Percentiles rank a stretch among this genome's conserved stretches.
phyloP scores from a whole-genome alignment of 495 filamentous ascomycete genomes.

The Immersiella caudata region DNA sequence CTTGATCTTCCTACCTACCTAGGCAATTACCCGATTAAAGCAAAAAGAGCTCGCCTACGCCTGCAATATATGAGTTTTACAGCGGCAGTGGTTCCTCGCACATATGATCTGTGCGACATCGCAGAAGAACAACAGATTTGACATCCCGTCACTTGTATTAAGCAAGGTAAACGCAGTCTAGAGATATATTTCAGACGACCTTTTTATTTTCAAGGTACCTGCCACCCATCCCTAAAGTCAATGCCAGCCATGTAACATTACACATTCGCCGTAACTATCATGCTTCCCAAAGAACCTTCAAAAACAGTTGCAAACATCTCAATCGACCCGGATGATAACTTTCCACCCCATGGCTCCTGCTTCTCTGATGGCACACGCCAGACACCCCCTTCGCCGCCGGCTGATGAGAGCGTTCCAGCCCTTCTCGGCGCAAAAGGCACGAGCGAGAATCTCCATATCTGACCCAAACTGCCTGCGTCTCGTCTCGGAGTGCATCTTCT shows the following conservation, averaged over 20 bases:
- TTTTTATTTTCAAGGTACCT: not conserved
- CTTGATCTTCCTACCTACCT: too few relatives aligned
- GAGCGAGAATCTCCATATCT: constrained; percentile 64
- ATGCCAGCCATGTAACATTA: not conserved
- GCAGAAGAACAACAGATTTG: too few relatives aligned
- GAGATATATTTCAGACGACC: too few relatives aligned
- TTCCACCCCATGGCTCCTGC: constrained; percentile 67
- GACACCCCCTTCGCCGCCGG: constrained; percentile 62
- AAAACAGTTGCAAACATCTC: constrained; percentile 11
- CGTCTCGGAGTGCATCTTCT: constrained; percentile 54
- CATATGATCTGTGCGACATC: too few relatives aligned
- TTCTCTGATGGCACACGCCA: constrained; percentile 71
- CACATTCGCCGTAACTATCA: not conserved
- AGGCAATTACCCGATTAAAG: too few relatives aligned
- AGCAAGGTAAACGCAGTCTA: too few relatives aligned
- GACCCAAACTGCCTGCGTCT: constrained; percentile 55
- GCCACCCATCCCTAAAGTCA: not conserved
- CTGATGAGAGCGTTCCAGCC: constrained; percentile 72
- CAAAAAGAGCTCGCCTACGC: too few relatives aligned
- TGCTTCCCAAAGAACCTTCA: not conserved
- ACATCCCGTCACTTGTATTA: too few relatives aligned
- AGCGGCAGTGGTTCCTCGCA: too few relatives aligned
- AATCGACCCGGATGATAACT: constrained; percentile 65
- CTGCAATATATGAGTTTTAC: too few relatives aligned
- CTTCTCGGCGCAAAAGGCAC: constrained; percentile 69